These are phyloP conservation scores for Deuterostichococcus epilithicus DNA, from an alignment of 139 green algal species.

Conservation along the genomic window DNA sequence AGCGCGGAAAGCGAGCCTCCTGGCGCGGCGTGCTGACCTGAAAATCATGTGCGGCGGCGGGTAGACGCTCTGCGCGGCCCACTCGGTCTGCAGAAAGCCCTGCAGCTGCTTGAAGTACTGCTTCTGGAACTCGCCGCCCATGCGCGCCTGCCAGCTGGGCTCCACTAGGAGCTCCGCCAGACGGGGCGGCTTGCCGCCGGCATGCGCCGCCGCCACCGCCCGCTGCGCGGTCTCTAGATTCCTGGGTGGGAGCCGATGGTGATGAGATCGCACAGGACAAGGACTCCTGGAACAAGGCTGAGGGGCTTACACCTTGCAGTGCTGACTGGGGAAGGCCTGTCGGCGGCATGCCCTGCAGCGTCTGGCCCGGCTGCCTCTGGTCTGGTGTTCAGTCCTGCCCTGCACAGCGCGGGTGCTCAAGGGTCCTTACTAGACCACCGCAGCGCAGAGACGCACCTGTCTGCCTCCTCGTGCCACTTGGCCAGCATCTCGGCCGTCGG, in stretches of 20 bases:
- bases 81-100: conserved; percentile 64
- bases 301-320: too few species aligned
- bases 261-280: too few species aligned
- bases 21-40: conserved; percentile 20
- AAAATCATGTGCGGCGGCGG: conserved; percentile 77
- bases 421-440: too few species aligned
- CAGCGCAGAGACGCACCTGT: not conserved
- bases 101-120: conserved; percentile 50
- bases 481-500: not conserved
- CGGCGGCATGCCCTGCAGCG: too few species aligned
- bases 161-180: conserved; percentile 61
- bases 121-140: conserved; percentile 49
- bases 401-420: too few species aligned
- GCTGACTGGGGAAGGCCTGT: too few species aligned
- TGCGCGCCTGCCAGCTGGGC: conserved; percentile 40
- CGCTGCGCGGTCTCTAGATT: not conserved
- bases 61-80: conserved; percentile 62
- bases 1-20: too few species aligned
- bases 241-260: not conserved
- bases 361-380: too few species aligned
- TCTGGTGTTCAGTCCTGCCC: too few species aligned
- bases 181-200: not conserved
- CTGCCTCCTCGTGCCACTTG: not conserved
- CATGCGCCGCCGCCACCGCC: not conserved
- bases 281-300: too few species aligned